Base-by-base conservation (phyloP, 2,329 filamentous ascomycete genomes). In the Pseudogymnoascus sp. region DNA sequence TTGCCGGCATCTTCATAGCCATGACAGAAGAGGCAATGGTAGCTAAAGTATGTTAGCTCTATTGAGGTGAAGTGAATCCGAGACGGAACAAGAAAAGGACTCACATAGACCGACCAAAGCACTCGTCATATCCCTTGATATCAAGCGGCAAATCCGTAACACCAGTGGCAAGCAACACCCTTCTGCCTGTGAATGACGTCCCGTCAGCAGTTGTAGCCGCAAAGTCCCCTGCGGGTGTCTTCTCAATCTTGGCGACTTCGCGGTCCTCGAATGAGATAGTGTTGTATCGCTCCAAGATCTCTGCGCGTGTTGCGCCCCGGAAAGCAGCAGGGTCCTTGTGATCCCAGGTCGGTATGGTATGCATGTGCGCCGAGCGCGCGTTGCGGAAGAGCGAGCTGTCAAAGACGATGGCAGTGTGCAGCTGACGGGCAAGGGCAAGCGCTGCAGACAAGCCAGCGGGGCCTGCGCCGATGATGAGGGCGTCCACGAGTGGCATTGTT, bases 1-100 rank as follows among this genome's bases (percentile, higher is more conserved):
- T 71, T 68, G 1, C 79, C 81, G 12, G 78, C 75, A 58, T 85
- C 80, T 64, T 86, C 83, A 67, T 77, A 86, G 4, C 83, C 83
- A 18, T 58, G 36, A 3, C 57, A 58, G 57, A 58, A 58, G 57
- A 58, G 57, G 57, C 33, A 58, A 18, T 58, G 57, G 57, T 58
- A 58, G 16, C 57, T 58, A 11, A 9, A 3, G 14, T n/a, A 11
- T 58, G 57, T 54, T 18, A 54, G 25, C 4, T 33, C 9, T 18
- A 14, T 2, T 41, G 38, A 14, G 3, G 4, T 12, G n/a, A 18
- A n/a, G 25, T 18, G 25, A 14, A 30, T 8, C 54, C 2, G 16
- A 22, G 54, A 9, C 9, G 54, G 3, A 28, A 33, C 38, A 37
- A 9, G 33, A 38, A 38, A 25, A 25, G 54, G 6, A 38, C 57